Base-by-base conservation (phyloP, 2,329 filamentous ascomycete species). In the Chalara sp. region DNA sequence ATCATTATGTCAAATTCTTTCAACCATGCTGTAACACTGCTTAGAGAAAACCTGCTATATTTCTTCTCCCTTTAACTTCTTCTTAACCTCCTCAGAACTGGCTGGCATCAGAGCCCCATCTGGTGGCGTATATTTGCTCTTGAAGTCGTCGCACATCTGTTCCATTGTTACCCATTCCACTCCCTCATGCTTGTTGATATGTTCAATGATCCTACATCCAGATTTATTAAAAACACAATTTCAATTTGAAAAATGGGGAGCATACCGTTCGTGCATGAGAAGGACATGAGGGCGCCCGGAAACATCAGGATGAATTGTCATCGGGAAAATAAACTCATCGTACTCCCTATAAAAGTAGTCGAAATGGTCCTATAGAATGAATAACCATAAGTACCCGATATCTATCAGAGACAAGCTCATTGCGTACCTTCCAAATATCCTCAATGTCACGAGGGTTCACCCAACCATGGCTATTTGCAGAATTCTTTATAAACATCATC, bases 281-380 rank as follows among this genome's bases (percentile, higher is more conserved):
- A 89, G 59, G 0, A 82, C 86, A 66, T 89, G 86, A 0, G 86
- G 86, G 13, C 84, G 74, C 0, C 86, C 86, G 3, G 78, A 83
- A 0, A 86, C 82, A 60, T 89, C 86, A 0, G 86, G 86, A 65
- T 89, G 86, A 35, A 89, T 84, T 0, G 86, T 89, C 66, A 89
- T 85, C 0, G 86, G 85, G 59, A 89, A 89, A 48, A 88, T 78
- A 55, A 89, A 89, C 58, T 87, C 83, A 58, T 89, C 84, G 55
- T 87, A 84, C 65, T 89, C 84, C 31, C 84, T 73, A 64, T 89
- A 89, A 61, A 86, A 88, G 67, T 88, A 89, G 58, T 84, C 76
- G 53, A 86, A 86, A 56, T 85, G 80, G 53, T 85, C 80, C 21
- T 21, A 21, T 21, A 3, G 21, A 21, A 21, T 21, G 21, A 21